A percentile compares a stretch with the other conserved stretches of the same genome.
These are phyloP conservation scores for Suillus cothurnatus DNA, from an alignment of 768 basidiomycete species.

Conservation along the genomic window DNA sequence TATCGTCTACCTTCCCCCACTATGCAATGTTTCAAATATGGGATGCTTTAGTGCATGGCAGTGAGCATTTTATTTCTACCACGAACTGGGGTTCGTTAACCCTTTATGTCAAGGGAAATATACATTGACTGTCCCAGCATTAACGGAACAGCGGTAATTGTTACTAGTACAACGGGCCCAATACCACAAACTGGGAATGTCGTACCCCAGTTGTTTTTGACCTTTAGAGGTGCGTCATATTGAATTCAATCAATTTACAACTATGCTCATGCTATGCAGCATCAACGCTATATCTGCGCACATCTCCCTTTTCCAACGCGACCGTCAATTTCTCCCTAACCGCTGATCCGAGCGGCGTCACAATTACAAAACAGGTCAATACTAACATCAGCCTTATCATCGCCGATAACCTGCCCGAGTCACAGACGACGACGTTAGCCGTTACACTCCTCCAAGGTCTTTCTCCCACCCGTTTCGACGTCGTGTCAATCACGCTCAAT, in stretches of 20 bases:
- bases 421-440: conserved; percentile 43
- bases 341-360: conserved; percentile 36
- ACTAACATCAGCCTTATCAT: conserved; percentile 42
- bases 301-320: conserved; percentile 49
- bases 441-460: conserved; percentile 40
- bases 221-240: conserved; percentile 47
- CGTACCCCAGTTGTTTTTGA: conserved; percentile 59
- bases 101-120: conserved; percentile 22
- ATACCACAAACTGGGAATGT: conserved; percentile 42
- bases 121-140: conserved; percentile 16
- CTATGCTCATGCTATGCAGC: conserved; percentile 29
- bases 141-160: conserved; percentile 21
- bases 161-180: conserved; percentile 43
- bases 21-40: conserved; percentile 18
- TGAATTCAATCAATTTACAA: conserved; percentile 11
- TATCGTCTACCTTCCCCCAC: conserved; percentile 30
- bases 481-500: conserved; percentile 39
- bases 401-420: conserved; percentile 42
- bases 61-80: not conserved
- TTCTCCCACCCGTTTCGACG: conserved; percentile 36
- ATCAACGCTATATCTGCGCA: conserved; percentile 45
- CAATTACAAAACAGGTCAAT: conserved; percentile 40
- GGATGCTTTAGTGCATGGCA: conserved; percentile 31
- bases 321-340: conserved; percentile 54
- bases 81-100: not conserved